A percentile compares a stretch with the other conserved stretches of the same genome.
Evolutionary conservation across 2,329 filamentous ascomycete genomes (phyloP).

Genomic region (Zymoseptoria ardabiliae): DNA sequence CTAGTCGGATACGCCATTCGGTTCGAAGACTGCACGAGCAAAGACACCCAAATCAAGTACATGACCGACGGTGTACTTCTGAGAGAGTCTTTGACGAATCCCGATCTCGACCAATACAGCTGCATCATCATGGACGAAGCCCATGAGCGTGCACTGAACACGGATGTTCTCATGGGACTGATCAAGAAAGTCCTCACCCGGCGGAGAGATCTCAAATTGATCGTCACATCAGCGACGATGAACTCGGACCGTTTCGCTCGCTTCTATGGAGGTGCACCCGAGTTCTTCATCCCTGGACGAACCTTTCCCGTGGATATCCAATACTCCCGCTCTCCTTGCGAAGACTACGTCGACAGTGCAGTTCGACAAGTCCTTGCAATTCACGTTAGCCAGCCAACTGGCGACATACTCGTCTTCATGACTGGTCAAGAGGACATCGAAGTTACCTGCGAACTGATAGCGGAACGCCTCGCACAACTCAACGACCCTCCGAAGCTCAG

Average conservation of each 20-base stretch:
- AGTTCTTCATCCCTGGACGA: conserved; percentile 90
- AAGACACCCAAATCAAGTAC: conserved; percentile 93
- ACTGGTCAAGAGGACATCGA: conserved; percentile 98
- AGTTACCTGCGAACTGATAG: conserved; percentile 85
- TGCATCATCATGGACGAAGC: conserved; percentile 99
- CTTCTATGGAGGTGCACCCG: conserved; percentile 91
- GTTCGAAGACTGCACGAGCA: conserved; percentile 96
- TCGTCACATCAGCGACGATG: conserved; percentile 98
- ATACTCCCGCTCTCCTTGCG: conserved; percentile 88
- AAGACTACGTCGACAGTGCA: conserved; percentile 95
- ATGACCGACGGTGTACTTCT: conserved; percentile 97
- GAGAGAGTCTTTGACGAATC: conserved; percentile 85
- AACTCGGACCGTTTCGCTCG: conserved; percentile 93
- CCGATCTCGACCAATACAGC: conserved; percentile 89
- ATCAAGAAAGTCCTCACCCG: conserved; percentile 95
- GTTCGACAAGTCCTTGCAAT: conserved; percentile 94
- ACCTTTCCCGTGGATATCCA: conserved; percentile 97
- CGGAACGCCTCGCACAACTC: conserved; percentile 76
- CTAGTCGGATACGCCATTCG: conserved; percentile 94
- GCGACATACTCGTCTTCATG: conserved; percentile 98
- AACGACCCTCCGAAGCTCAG: conserved; percentile 93
- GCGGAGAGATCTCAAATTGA: conserved; percentile 85
- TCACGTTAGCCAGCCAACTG: conserved; percentile 85
- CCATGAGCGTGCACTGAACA: conserved; percentile 92
- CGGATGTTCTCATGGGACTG: conserved; percentile 91